Evolutionary conservation across 371 early-diverging fungal species (phyloP).

Genomic region (Entomophthora muscae): DNA sequence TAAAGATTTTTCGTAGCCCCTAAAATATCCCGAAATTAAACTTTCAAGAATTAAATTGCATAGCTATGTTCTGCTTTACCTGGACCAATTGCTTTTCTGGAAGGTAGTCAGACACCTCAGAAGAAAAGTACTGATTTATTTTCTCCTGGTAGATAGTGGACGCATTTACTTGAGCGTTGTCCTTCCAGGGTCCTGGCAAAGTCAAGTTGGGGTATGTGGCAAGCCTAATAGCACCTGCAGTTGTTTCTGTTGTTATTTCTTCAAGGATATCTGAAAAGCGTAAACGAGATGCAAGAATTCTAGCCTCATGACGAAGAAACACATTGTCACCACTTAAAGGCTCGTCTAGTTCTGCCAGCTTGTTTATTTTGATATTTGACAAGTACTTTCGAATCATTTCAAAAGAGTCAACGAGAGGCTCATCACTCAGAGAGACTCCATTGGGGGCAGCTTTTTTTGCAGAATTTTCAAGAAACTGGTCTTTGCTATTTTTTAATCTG

Average conservation of each 20-base stretch:
- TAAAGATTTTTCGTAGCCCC: not conserved
- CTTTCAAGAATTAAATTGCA: too few species aligned
- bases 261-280: not conserved
- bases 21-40: too few species aligned
- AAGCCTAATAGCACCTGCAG: not conserved
- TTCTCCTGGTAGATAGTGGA: not conserved
- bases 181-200: not conserved
- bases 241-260: not conserved
- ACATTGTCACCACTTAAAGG: not conserved
- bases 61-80: not conserved
- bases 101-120: not conserved
- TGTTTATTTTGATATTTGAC: not conserved
- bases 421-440: not conserved
- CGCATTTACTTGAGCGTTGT: not conserved
- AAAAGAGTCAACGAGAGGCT: not conserved
- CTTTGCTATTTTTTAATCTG: not conserved
- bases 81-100: not conserved
- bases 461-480: not conserved
- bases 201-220: not conserved
- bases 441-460: not conserved
- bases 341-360: not conserved
- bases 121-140: not conserved
- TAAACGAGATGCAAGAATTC: not conserved
- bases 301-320: not conserved
- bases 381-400: not conserved